These are phyloP conservation scores for Alisma plantagoaquatica DNA, from an alignment of 106 monocot species.

Conservation along the genomic window DNA sequence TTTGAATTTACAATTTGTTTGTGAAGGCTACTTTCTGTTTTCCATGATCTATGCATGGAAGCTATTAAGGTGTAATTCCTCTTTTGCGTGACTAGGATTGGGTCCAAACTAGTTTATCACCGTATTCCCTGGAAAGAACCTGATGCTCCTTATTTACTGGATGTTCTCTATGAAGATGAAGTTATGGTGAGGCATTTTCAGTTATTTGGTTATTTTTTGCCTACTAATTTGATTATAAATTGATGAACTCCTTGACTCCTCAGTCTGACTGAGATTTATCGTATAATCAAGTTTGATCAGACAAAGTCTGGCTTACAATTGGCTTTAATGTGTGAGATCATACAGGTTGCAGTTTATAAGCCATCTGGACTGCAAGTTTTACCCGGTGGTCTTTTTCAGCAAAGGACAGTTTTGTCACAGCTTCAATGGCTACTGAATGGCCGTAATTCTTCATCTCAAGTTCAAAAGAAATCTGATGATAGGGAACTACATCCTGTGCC, in stretches of 20 bases:
- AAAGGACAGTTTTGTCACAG: slow-evolving; percentile 81
- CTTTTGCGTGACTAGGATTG: slow-evolving; percentile 36
- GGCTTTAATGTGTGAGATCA: too few relatives aligned
- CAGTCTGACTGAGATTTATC: too few relatives aligned
- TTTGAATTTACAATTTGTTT: too few relatives aligned
- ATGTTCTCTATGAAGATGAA: slow-evolving; percentile 70
- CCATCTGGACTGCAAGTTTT: slow-evolving; percentile 96
- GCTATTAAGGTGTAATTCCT: too few relatives aligned
- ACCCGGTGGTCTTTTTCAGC: slow-evolving; percentile 94
- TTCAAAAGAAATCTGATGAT: slow-evolving; percentile 1
- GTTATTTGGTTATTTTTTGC: too few relatives aligned
- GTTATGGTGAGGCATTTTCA: slow-evolving; percentile 48
- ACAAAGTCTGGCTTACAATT: too few relatives aligned
- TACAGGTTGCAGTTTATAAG: slow-evolving; percentile 77
- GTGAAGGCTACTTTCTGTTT: too few relatives aligned
- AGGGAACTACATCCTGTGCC: slow-evolving; percentile 48
- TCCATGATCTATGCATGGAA: too few relatives aligned
- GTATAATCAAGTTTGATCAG: too few relatives aligned
- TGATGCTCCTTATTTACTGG: slow-evolving; percentile 32
- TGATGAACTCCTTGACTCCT: too few relatives aligned
- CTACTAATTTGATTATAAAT: too few relatives aligned
- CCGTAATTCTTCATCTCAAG: slow-evolving; percentile 6
- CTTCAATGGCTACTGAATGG: slow-evolving; percentile 57
- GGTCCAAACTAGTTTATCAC: slow-evolving; percentile 50
- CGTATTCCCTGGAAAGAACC: slow-evolving; percentile 71